phyloP scores from a whole-genome alignment of 1,139 yeast species.

The Lodderomyces orthopsilosis region DNA sequence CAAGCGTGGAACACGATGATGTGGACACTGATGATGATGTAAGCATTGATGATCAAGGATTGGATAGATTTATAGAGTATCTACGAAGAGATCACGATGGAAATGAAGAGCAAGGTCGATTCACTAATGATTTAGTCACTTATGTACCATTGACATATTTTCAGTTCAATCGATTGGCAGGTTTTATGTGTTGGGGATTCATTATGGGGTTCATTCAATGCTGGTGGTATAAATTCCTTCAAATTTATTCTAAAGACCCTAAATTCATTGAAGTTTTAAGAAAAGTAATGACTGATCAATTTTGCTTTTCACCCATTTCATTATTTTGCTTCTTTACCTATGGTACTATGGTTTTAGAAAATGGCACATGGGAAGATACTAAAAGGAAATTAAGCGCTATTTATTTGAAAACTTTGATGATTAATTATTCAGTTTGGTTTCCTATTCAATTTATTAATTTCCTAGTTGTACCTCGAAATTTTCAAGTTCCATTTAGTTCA shows the following conservation, averaged over 20 bases:
- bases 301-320: constrained; percentile 84
- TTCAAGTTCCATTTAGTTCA: constrained; percentile 90
- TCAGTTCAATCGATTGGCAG: constrained; percentile 67
- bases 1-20: neutral
- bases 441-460: constrained; percentile 90
- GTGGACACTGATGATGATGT: constrained; percentile 21
- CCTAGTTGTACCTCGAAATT: constrained; percentile 68
- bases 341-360: constrained; percentile 78
- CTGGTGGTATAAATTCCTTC: constrained; percentile 84
- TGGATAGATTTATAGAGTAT: constrained; percentile 37
- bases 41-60: constrained; percentile 17
- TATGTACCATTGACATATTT: constrained; percentile 39
- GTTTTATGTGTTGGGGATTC: constrained; percentile 88
- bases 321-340: constrained; percentile 78
- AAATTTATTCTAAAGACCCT: constrained; percentile 80
- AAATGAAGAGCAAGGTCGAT: constrained; percentile 5
- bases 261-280: constrained; percentile 78
- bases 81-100: constrained; percentile 26
- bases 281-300: constrained; percentile 85
- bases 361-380: constrained; percentile 66
- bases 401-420: constrained; percentile 72
- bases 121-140: neutral
- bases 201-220: constrained; percentile 80
- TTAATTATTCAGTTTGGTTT: constrained; percentile 91
- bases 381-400: constrained; percentile 59